A percentile compares a stretch with the other conserved stretches of the same genome.
phyloP scores from a whole-genome alignment of 2,329 filamentous ascomycete genomes.

The Apiospora kogelbergensis region DNA sequence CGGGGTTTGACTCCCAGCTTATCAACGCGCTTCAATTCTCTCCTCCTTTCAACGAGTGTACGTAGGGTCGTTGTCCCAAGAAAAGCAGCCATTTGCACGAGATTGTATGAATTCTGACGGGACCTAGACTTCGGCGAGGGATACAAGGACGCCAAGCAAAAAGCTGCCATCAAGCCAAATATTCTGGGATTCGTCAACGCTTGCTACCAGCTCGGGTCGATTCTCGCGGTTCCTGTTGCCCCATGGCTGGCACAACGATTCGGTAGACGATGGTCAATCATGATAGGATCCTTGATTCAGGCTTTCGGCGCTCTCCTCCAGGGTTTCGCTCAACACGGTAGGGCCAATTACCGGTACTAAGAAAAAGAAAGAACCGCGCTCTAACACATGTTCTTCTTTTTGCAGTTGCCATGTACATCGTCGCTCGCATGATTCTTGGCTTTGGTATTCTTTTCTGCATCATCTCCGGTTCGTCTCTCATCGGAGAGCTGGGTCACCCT shows the following conservation, averaged over 20 bases:
- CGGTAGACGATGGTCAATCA: slow-evolving; percentile 57
- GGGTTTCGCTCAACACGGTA: slow-evolving; percentile 48
- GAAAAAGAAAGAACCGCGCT: not conserved
- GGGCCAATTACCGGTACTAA: slow-evolving; percentile 15
- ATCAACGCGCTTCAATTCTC: slow-evolving; percentile 46
- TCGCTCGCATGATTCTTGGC: slow-evolving; percentile 59
- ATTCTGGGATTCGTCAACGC: slow-evolving; percentile 56
- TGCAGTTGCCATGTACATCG: slow-evolving; percentile 54
- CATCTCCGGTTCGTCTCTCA: slow-evolving; percentile 56
- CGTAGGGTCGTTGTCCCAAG: slow-evolving; percentile 16
- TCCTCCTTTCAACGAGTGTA: slow-evolving; percentile 35
- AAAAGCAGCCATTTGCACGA: not conserved
- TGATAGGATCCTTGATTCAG: slow-evolving; percentile 55
- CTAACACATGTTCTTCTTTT: not conserved
- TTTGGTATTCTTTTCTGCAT: slow-evolving; percentile 61
- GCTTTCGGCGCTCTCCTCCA: slow-evolving; percentile 55
- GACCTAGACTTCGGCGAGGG: slow-evolving; percentile 41
- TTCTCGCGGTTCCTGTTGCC: slow-evolving; percentile 58
- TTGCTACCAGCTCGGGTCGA: slow-evolving; percentile 59
- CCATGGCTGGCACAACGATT: slow-evolving; percentile 54
- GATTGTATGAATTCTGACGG: slow-evolving; percentile 21
- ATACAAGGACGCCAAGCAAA: not conserved
- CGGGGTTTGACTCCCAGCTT: slow-evolving; percentile 46
- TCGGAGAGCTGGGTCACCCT: slow-evolving; percentile 60
- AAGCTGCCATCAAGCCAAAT: slow-evolving; percentile 34